These are phyloP conservation scores for Babesia divergens DNA, from an alignment of 169 alveolate species.

Conservation along the genomic window DNA sequence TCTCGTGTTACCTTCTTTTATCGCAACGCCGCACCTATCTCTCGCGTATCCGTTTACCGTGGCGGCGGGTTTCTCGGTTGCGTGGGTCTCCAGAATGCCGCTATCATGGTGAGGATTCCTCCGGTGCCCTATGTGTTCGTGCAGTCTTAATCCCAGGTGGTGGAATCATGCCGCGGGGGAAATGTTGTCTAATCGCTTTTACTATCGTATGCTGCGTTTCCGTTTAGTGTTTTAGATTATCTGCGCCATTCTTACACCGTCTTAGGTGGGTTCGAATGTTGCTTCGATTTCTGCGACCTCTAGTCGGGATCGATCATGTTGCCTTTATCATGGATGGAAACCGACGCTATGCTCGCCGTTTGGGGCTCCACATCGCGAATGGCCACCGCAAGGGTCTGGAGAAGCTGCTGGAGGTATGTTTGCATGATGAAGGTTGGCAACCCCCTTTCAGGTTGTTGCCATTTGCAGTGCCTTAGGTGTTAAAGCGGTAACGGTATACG, in stretches of 20 bases:
- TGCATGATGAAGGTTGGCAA: not conserved
- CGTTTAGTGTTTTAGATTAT: not conserved
- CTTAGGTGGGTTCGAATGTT: slow-evolving; percentile 19
- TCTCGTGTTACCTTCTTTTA: not conserved
- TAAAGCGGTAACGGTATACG: slow-evolving; percentile 78
- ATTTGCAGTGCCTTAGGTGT: slow-evolving; percentile 73
- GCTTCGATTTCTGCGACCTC: slow-evolving; percentile 16
- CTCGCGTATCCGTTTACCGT: not conserved
- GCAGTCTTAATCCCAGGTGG: too few relatives aligned
- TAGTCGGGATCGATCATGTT: slow-evolving; percentile 61
- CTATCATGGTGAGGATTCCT: not conserved
- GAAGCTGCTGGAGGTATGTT: slow-evolving; percentile 42
- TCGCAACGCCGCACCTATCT: not conserved
- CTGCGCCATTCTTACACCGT: not conserved
- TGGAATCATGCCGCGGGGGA: not conserved
- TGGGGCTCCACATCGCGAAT: slow-evolving; percentile 8
- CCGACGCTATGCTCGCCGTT: slow-evolving; percentile 80
- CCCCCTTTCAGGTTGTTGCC: slow-evolving; percentile 64
- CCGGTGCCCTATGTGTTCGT: too few relatives aligned
- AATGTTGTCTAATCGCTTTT: not conserved
- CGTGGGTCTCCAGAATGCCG: not conserved
- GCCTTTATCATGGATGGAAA: slow-evolving; percentile 91
- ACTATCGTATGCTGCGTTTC: too few relatives aligned
- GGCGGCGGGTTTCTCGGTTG: not conserved
- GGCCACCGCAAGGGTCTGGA: slow-evolving; percentile 52